A percentile compares a stretch with the other conserved stretches of the same genome.
phyloP scores from a whole-genome alignment of 345 rosid species.

The Schrenkiella parvula region DNA sequence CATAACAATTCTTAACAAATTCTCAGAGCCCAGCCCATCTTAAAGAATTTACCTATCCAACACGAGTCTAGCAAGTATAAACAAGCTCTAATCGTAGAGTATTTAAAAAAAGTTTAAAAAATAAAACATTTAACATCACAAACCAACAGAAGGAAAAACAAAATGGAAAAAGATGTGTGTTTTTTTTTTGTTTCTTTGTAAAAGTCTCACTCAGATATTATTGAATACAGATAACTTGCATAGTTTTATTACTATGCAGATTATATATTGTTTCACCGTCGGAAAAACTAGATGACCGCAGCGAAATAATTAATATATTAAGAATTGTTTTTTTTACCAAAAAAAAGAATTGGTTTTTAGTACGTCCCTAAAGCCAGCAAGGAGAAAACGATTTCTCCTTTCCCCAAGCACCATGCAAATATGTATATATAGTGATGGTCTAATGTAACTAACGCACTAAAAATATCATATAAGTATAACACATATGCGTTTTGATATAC shows the following conservation, averaged over 20 bases:
- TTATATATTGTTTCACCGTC: not conserved
- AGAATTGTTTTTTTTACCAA: too few relatives aligned
- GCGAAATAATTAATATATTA: not conserved
- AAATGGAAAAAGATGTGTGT: not conserved
- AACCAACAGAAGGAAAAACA: not conserved
- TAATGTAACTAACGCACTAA: conserved; percentile 31
- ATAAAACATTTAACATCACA: not conserved
- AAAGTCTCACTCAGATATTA: not conserved
- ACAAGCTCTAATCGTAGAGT: not conserved
- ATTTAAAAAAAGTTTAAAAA: too few relatives aligned
- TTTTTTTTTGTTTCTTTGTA: too few relatives aligned
- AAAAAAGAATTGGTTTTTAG: not conserved
- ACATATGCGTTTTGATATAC: not conserved
- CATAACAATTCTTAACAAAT: not conserved
- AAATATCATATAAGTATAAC: conserved; percentile 4
- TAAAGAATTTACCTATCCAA: not conserved
- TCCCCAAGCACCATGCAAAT: conserved; percentile 4
- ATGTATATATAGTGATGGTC: not conserved
- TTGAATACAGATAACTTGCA: not conserved
- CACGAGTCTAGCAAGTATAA: too few relatives aligned
- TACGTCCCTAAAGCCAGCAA: not conserved
- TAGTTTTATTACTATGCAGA: not conserved
- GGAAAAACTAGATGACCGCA: not conserved
- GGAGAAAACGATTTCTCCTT: conserved; percentile 4
- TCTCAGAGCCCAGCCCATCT: not conserved